phyloP scores from a whole-genome alignment of 805 yeast genomes.

The Lachancea cidri region DNA sequence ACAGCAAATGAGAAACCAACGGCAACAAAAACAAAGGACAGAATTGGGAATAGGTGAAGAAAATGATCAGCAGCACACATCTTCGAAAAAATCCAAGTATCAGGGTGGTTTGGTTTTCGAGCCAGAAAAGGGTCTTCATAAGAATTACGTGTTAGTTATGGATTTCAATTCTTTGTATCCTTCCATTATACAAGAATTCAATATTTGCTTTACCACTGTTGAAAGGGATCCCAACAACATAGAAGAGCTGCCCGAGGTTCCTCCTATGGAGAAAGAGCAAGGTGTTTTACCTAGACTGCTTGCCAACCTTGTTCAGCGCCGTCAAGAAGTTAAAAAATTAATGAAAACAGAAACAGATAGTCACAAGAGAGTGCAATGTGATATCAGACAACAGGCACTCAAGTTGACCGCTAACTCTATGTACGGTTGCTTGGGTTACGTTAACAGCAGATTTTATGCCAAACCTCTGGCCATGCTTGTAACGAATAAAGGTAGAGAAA shows the following conservation, averaged over 20 bases:
- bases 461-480: conserved; percentile 93
- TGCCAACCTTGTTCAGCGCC: conserved; percentile 79
- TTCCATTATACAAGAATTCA: conserved; percentile 92
- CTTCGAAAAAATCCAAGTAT: conserved; percentile 63
- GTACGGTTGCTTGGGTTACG: conserved; percentile 97
- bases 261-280: conserved; percentile 49
- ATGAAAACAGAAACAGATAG: conserved; percentile 69
- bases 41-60: conserved; percentile 23
- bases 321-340: conserved; percentile 85
- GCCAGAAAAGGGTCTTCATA: conserved; percentile 92
- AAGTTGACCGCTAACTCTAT: conserved; percentile 98
- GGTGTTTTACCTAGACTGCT: conserved; percentile 87
- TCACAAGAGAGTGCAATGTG: conserved; percentile 74
- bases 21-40: conserved; percentile 24
- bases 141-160: conserved; percentile 86
- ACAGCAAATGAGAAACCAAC: conserved; percentile 34
- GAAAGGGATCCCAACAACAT: conserved; percentile 53
- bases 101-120: conserved; percentile 96
- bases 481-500: conserved; percentile 93
- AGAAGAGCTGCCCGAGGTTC: conserved; percentile 65
- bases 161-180: conserved; percentile 98
- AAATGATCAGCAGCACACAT: conserved; percentile 39
- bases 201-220: conserved; percentile 95
- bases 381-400: conserved; percentile 91
- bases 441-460: conserved; percentile 89